Evolutionary conservation across 495 filamentous ascomycete genomes (phyloP).

Genomic region (Aspergillus olivimuriae): DNA sequence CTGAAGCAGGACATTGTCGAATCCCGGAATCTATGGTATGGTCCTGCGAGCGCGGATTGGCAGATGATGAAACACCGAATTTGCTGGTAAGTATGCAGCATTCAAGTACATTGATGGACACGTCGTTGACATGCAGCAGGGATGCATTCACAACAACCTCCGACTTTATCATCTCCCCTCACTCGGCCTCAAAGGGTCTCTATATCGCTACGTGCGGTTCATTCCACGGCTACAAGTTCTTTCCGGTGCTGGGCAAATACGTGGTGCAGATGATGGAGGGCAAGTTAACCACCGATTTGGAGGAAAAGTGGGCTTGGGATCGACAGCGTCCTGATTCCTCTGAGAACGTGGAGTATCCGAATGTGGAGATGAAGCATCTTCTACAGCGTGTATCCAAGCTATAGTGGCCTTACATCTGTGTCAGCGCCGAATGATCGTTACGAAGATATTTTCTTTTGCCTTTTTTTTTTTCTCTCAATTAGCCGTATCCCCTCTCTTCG

Average conservation of each 20-base stretch:
- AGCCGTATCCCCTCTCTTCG: no score
- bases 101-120: not conserved
- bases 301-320: constrained; percentile 54
- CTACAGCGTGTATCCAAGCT: constrained; percentile 33
- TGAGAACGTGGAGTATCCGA: constrained; percentile 29
- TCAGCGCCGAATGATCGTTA: not conserved
- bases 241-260: constrained; percentile 54
- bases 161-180: constrained; percentile 52
- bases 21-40: constrained; percentile 30
- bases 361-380: constrained; percentile 30
- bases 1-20: constrained; percentile 32
- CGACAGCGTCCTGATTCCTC: constrained; percentile 30
- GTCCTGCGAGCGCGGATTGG: constrained; percentile 28
- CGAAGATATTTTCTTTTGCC: not conserved
- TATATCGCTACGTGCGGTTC: constrained; percentile 46
- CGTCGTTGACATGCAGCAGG: constrained; percentile 15
- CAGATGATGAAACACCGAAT: constrained; percentile 38
- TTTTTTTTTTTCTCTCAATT: no score
- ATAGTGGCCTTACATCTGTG: constrained; percentile 7
- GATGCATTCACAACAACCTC: constrained; percentile 40
- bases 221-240: constrained; percentile 54
- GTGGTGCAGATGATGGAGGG: constrained; percentile 50
- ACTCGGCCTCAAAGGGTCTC: constrained; percentile 43
- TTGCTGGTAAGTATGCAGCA: constrained; percentile 30
- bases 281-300: constrained; percentile 33